A percentile compares a stretch with the other conserved stretches of the same genome.
phyloP scores from a whole-genome alignment of 108 stramenopile genomes.

The Nannochloropsis gaditana region DNA sequence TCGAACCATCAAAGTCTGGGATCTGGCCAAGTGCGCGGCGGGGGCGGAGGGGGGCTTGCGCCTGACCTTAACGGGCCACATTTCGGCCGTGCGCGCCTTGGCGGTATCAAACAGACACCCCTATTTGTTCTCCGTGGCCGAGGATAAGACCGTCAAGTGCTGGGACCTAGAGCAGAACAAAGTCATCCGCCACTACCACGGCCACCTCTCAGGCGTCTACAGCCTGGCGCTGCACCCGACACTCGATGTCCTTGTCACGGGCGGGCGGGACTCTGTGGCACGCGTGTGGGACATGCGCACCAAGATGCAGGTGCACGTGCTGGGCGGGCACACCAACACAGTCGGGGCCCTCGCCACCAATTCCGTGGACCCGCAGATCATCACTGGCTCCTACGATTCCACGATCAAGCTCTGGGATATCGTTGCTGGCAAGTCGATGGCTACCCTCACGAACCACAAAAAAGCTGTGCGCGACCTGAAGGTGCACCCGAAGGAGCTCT shows the following conservation, averaged over 20 bases:
- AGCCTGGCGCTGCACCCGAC: conserved; percentile 88
- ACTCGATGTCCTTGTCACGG: conserved; percentile 95
- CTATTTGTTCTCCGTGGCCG: conserved; percentile 91
- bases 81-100: conserved; percentile 86
- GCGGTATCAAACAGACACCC: conserved; percentile 87
- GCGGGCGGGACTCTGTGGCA: conserved; percentile 87
- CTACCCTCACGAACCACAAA: conserved; percentile 97
- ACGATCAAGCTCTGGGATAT: conserved; percentile 98
- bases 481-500: conserved; percentile 70
- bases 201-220: conserved; percentile 92
- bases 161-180: conserved; percentile 99
- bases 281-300: conserved; percentile 99
- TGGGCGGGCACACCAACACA: conserved; percentile 88
- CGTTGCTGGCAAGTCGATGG: conserved; percentile 88
- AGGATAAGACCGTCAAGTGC: conserved; percentile 97
- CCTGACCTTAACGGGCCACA: conserved; percentile 96
- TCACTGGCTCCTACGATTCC: conserved; percentile 92
- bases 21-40: conserved; percentile 87
- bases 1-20: conserved; percentile 93
- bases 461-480: conserved; percentile 84
- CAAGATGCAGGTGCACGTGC: conserved; percentile 77
- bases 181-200: conserved; percentile 97
- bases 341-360: conserved; percentile 82
- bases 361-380: conserved; percentile 74
- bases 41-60: conserved; percentile 80